phyloP scores from a whole-genome alignment of 257 asterid species.

The Coffea canephora region DNA sequence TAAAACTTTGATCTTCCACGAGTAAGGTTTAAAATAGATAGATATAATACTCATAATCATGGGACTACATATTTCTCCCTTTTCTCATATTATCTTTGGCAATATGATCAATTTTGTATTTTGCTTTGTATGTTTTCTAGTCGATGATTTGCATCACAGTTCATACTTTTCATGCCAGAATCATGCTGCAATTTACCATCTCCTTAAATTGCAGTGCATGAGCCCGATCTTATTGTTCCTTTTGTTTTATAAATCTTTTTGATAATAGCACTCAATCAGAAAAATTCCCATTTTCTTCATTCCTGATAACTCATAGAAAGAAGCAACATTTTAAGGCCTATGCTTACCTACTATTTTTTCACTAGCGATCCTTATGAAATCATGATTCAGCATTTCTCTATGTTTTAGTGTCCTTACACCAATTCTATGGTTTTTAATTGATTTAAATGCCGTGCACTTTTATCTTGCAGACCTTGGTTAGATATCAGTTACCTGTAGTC shows the following conservation, averaged over 20 bases:
- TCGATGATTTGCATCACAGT: not conserved
- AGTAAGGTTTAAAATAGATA: too few species aligned
- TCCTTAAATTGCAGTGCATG: not conserved
- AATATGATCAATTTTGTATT: too few species aligned
- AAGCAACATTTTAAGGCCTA: not conserved
- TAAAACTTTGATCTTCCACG: not conserved
- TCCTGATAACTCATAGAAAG: not conserved
- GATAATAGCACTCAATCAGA: not conserved
- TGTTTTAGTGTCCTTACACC: not conserved
- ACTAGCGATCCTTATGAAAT: not conserved
- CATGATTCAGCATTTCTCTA: not conserved
- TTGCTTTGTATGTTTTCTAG: too few species aligned
- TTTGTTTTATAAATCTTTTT: not conserved
- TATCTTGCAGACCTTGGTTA: constrained; percentile 59
- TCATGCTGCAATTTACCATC: not conserved
- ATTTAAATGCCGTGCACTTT: not conserved
- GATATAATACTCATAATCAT: too few species aligned
- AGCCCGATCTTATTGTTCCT: not conserved
- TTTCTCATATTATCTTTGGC: too few species aligned
- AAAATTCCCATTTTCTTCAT: not conserved
- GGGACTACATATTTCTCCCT: too few species aligned
- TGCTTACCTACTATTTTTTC: not conserved
- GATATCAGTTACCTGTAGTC: constrained; percentile 88
- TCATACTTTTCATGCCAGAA: not conserved
- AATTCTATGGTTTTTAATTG: not conserved